Base-by-base conservation (phyloP, 345 rosid species). In the Triadica sebifera region DNA sequence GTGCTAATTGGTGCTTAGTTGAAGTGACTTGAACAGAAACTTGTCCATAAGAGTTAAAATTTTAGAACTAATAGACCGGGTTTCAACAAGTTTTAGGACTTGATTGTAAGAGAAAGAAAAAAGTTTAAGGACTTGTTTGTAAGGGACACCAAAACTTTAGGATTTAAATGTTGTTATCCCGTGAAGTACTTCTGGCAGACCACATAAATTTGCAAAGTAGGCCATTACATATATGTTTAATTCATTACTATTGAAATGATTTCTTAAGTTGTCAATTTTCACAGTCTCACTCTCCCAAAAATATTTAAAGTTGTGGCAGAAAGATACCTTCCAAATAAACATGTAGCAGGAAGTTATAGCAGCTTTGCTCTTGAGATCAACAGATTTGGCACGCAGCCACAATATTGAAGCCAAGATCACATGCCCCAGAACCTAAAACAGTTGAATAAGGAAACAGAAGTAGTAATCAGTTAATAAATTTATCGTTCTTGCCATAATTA, bases 291-390 rank as follows among this genome's bases (percentile, higher is more conserved):
- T 22, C 38, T 49, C 5, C 41, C 17, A 12, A 29, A 34, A 69
- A 38, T 22, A 7, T 67, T 69, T 8, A 16, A 20, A 19, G 56
- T 52, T 1, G 55, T 25, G 66, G 62, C 34, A 64, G 71, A 56
- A 49, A 25, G 20, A 74, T 86, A 94, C 97, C 98, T 94, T 89
- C 98, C 98, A 94, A 80, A 94, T 85, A 78, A 92, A 90, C 98
- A 94, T 94, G 83, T 94, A 94, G 71, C 91, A 90, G 65, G 97
- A 89, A 70, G 97, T 90, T 77, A 90, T 94, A 24, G 92, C 85
- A 24, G 85, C 84, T 84, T 94, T 89, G 87, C 87, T 92, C 79
- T 78, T 87, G 73, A 91, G 75, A 81, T 94, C 90, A 67, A 89
- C 84, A 0, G 97, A 82, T 74, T 87, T 87, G 69, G 97, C 98